Conservation (phyloP, 1,139 yeast genomes). For the Lodderomyces oxycetoniae region DNA sequence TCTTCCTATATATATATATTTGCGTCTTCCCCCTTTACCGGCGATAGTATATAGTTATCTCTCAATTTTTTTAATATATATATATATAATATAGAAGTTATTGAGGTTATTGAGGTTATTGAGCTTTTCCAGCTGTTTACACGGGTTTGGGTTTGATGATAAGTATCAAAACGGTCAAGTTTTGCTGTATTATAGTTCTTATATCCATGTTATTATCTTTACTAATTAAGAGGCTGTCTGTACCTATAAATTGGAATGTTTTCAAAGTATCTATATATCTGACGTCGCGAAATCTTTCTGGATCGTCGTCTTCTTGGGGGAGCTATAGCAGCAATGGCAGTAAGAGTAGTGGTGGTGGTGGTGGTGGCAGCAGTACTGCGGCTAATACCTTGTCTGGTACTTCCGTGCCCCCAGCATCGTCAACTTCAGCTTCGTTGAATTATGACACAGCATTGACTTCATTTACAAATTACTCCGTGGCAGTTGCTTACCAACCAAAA, state of each 20-base stretch:
- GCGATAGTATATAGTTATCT: too few relatives aligned
- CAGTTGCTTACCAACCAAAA: constrained; percentile 73
- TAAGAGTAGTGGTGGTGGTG: constrained; percentile 5
- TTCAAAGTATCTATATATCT: constrained; percentile 1
- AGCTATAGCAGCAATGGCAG: constrained; percentile 10
- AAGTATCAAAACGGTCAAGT: constrained; percentile 3
- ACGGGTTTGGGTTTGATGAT: too few relatives aligned
- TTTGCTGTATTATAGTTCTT: constrained; percentile 14
- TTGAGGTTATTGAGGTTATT: too few relatives aligned
- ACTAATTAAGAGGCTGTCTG: constrained; percentile 20
- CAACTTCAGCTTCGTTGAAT: constrained; percentile 14
- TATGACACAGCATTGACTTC: constrained; percentile 20
- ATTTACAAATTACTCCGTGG: constrained; percentile 44
- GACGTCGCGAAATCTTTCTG: constrained; percentile 7
- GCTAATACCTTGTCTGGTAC: constrained; percentile 5
- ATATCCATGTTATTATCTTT: constrained; percentile 30
- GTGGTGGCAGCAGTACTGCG: constrained; percentile 2
- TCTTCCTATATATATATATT: too few relatives aligned
- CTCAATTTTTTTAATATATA: too few relatives aligned
- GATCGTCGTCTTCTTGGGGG: constrained; percentile 21
- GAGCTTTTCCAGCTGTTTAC: too few relatives aligned
- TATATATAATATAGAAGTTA: too few relatives aligned
- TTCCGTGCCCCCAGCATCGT: constrained; percentile 11
- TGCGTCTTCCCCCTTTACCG: too few relatives aligned
- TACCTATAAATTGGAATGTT: constrained; percentile 10